Evolutionary conservation across 208 protist genomes (phyloP), one percentile per base, ranked within the genome.

Genomic region (Trypanosoma boissoni): DNA sequence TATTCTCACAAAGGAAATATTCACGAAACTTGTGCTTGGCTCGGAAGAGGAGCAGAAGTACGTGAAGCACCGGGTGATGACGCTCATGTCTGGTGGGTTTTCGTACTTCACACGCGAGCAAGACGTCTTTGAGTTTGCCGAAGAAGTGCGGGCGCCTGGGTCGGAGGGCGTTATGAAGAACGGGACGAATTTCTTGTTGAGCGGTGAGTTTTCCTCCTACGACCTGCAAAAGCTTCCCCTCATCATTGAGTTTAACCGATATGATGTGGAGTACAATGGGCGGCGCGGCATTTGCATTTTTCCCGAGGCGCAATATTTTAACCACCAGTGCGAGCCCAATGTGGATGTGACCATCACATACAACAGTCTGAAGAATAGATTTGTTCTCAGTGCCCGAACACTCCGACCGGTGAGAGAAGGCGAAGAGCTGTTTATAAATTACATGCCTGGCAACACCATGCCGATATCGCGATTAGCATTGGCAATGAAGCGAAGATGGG

Each of bases 321-420:
- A 93, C 45, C 86, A 93, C 68, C 83, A 77, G 60, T 93, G 86
- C 64, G 82, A 93, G 49, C 72, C 86, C 2, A 93, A 93, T 54
- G 80, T 90, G 2, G 82, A 90, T 54, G 48, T 93, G 28, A 53
- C 72, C 18, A 80, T 90, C 7, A 76, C 73, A 32, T 90, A 90
- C 71, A 88, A 88, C 71, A 82, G 58, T 56, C 14, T 76, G 21
- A 93, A 93, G 64, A 78, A 55, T 45, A 84, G 76, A 18, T 93
- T 93, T 45, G 75, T 81, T 34, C 67, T 93, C 18, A 86, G 77
- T 61, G 86, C 82, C 0, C 79, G 86, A 18, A 74, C 82, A 2
- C 63, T 88, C 28, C 71, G 80, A 10, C 86, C 86, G 0, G 82
- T 93, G 26, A 68, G 72, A 10, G 80, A 85, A 42, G 86, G 86